A percentile compares a stretch with the other conserved stretches of the same genome.
These are phyloP conservation scores for Xylaria intraflava DNA, from an alignment of 495 filamentous ascomycete genomes.

Conservation along the genomic window DNA sequence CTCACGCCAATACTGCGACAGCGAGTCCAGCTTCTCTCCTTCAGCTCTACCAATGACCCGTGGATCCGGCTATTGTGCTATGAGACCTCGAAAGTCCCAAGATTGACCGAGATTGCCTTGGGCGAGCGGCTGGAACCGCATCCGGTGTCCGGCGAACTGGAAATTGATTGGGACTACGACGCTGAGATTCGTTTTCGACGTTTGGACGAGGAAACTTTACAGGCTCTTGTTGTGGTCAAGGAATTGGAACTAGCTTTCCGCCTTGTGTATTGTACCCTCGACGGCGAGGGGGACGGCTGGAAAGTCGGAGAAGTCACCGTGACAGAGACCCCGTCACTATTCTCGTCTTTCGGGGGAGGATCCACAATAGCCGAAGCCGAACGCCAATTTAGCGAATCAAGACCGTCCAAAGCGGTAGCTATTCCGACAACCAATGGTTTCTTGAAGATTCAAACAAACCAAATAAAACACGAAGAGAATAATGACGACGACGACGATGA, in stretches of 20 bases:
- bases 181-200: conserved; percentile 62
- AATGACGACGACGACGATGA: conserved; percentile 56
- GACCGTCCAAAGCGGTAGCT: conserved; percentile 13
- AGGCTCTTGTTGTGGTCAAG: conserved; percentile 52
- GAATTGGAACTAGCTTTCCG: conserved; percentile 50
- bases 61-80: conserved; percentile 93
- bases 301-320: conserved; percentile 72
- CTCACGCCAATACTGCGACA: conserved; percentile 90
- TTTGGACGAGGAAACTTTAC: conserved; percentile 81
- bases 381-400: conserved; percentile 30
- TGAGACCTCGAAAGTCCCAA: conserved; percentile 59
- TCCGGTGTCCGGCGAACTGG: conserved; percentile 87
- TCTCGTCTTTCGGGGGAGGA: conserved; percentile 34
- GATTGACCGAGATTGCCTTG: conserved; percentile 58
- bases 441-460: conserved; percentile 1
- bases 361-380: conserved; percentile 39
- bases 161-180: conserved; percentile 57
- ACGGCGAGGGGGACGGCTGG: conserved; percentile 71
- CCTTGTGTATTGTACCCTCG: conserved; percentile 48
- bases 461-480: conserved; percentile 20
- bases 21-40: conserved; percentile 68
- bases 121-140: conserved; percentile 74
- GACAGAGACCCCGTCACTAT: conserved; percentile 39
- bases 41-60: conserved; percentile 55
- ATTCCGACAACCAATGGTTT: conserved; percentile 10